Percentiles rank a stretch among this genome's conserved stretches.
Evolutionary conservation across 2,329 filamentous ascomycete species (phyloP).

Genomic region (Fusarium dimerum): DNA sequence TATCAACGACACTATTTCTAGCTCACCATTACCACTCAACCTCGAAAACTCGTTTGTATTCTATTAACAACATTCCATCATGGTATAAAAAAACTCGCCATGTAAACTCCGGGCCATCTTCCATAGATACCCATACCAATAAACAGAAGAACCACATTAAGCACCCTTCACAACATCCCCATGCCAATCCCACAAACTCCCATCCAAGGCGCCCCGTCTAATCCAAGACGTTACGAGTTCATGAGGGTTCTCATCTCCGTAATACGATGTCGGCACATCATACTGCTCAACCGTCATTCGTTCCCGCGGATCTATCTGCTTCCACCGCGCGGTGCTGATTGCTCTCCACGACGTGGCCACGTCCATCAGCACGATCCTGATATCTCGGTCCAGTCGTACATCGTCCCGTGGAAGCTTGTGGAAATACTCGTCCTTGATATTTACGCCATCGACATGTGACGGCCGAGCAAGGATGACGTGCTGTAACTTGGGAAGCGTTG

Average conservation of each 20-base stretch:
- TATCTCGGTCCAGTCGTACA: slow-evolving; percentile 27
- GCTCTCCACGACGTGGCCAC: slow-evolving; percentile 23
- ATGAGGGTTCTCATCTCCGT: slow-evolving; percentile 38
- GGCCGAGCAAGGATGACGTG: slow-evolving; percentile 45
- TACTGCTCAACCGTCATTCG: slow-evolving; percentile 41
- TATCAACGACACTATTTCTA: too few species aligned
- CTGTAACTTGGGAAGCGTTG: slow-evolving; percentile 38
- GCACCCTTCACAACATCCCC: slow-evolving; percentile 17
- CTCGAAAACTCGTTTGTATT: too few species aligned
- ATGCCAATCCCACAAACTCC: slow-evolving; percentile 41
- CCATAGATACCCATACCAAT: too few species aligned
- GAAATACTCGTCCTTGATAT: slow-evolving; percentile 45
- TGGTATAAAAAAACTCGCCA: too few species aligned
- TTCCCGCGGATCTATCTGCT: slow-evolving; percentile 37
- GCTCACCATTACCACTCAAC: too few species aligned
- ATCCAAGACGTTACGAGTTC: slow-evolving; percentile 44
- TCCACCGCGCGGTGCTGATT: slow-evolving; percentile 33
- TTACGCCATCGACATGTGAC: slow-evolving; percentile 32
- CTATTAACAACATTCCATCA: too few species aligned
- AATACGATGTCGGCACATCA: slow-evolving; percentile 41
- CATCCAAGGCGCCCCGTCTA: slow-evolving; percentile 41
- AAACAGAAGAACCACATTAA: too few species aligned
- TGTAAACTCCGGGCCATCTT: too few species aligned
- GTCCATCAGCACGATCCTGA: slow-evolving; percentile 37
- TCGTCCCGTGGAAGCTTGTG: slow-evolving; percentile 33